A percentile compares a stretch with the other conserved stretches of the same genome.
These are phyloP conservation scores for Ogataea hybrid DNA, from an alignment of 1,139 yeast species.

Conservation along the genomic window DNA sequence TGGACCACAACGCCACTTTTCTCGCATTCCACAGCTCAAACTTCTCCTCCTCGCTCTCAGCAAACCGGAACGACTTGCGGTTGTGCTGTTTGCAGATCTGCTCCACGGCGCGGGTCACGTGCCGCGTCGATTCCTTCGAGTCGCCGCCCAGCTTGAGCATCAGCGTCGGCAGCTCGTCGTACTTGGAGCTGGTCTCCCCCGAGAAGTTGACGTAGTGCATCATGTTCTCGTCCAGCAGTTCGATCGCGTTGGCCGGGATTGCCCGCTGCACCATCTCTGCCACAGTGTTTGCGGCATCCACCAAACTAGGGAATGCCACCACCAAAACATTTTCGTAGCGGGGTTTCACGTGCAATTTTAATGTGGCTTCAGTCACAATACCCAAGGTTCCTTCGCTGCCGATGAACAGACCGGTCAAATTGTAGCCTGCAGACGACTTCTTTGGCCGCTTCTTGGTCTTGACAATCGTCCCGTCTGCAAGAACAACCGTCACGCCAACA, in stretches of 20 bases:
- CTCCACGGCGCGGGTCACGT: slow-evolving; percentile 54
- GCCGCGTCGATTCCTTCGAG: slow-evolving; percentile 48
- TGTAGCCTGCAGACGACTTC: slow-evolving; percentile 78
- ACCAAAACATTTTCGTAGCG: slow-evolving; percentile 63
- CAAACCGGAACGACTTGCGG: slow-evolving; percentile 54
- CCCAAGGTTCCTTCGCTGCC: slow-evolving; percentile 83
- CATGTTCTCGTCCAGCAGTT: slow-evolving; percentile 64
- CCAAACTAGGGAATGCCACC: slow-evolving; percentile 57
- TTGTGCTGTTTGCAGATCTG: slow-evolving; percentile 51
- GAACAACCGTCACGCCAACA: slow-evolving; percentile 66
- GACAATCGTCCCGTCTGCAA: slow-evolving; percentile 75
- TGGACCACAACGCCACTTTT: slow-evolving; percentile 86
- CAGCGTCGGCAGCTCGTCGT: slow-evolving; percentile 77
- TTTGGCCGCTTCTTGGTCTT: slow-evolving; percentile 74
- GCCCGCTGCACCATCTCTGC: slow-evolving; percentile 59
- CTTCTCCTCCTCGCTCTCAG: slow-evolving; percentile 63
- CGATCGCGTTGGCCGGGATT: slow-evolving; percentile 67
- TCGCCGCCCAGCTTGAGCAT: slow-evolving; percentile 77
- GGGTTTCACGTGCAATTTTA: slow-evolving; percentile 66
- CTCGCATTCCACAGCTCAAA: slow-evolving; percentile 83
- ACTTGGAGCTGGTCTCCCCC: slow-evolving; percentile 58
- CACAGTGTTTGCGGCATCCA: slow-evolving; percentile 66
- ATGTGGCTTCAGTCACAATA: slow-evolving; percentile 69
- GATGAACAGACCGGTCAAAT: slow-evolving; percentile 61
- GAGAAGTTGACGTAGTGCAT: slow-evolving; percentile 63